A percentile compares a stretch with the other conserved stretches of the same genome.
Conservation (phyloP, 176 grass and related monocot species). For the Bonia amplexicaulis region DNA sequence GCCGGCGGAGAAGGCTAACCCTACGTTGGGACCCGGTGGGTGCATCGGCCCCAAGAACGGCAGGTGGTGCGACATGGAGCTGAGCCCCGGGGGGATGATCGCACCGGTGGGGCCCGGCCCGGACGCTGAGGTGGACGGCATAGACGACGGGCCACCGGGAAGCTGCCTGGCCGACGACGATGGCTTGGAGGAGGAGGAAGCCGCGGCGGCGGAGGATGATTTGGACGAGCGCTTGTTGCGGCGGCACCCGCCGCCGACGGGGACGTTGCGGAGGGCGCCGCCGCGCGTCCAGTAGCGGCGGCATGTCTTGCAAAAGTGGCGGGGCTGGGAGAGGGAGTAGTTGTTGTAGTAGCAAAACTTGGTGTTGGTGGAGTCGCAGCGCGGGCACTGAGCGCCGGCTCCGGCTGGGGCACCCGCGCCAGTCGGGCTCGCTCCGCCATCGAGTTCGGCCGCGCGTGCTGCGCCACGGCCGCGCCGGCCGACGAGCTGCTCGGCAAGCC, state of each 20-base stretch:
- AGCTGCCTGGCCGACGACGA: constrained; percentile 10
- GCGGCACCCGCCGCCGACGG: constrained; percentile 78
- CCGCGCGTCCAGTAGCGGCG: constrained; percentile 97
- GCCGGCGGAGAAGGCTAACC: constrained; percentile 60
- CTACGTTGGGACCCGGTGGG: constrained; percentile 44
- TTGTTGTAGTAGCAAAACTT: constrained; percentile 99
- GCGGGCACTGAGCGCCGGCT: constrained; percentile 78
- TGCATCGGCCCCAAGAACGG: constrained; percentile 66
- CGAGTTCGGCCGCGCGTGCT: constrained; percentile 46
- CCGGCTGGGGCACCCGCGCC: constrained; percentile 69
- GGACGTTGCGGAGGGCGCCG: constrained; percentile 83
- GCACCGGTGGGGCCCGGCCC: background rate
- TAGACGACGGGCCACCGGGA: constrained; percentile 12
- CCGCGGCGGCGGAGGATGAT: constrained; percentile 31
- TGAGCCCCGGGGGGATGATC: constrained; percentile 22
- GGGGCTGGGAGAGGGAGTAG: constrained; percentile 86
- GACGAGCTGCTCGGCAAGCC: constrained; percentile 43
- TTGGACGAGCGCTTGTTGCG: constrained; percentile 80
- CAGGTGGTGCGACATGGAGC: constrained; percentile 44
- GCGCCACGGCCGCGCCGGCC: background rate
- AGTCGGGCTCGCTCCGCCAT: constrained; percentile 71
- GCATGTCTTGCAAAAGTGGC: constrained; percentile 95
- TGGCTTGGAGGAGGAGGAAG: constrained; percentile 48
- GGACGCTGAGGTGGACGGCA: constrained; percentile 11
- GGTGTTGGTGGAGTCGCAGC: constrained; percentile 94